Base-by-base conservation (phyloP, 129 eudicot species). In the Flaveria trinervia region DNA sequence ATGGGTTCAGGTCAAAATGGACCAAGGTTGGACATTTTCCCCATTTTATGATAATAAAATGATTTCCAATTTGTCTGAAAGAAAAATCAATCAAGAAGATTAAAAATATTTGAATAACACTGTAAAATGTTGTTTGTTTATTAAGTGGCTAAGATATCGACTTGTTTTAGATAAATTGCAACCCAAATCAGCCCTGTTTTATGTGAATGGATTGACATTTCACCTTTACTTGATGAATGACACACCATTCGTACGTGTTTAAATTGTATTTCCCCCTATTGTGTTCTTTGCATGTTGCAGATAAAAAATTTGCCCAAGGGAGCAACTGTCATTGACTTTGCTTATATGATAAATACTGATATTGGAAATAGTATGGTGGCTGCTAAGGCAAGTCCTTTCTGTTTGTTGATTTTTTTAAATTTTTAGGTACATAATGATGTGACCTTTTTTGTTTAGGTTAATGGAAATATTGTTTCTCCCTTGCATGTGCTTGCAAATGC, bases 321-420 rank as follows among this genome's bases (percentile, higher is more conserved):
- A 72, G 98, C 98, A 36, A 94, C 98, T 44, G 96, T 87, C 16
- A 76, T 94, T 36, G 98, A 94, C 87, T 94, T 91, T 80, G 98
- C 98, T 60, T 94, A 94, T 81, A 94, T 91, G 97, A 94, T 91
- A 71, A 88, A 89, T 85, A 91, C 94, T 64, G 98, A 94, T 72
- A 82, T 91, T 68, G 97, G 98, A 52, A 94, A 94, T 82, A 89
- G 85, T 78, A 94, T 94, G 98, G 97, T 91, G 81, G 98, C 98
- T 79, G 97, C 98, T 65, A 94, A 86, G 96, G 98, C 85, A 79
- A 26, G 84, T 82, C 72, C 5, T 57, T 74, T 77, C 55, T 45
- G 16, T 59, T 77, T 65, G 13, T 56, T 16, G 49, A 74, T 71
- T 61, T 51, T 65, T 39, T 73, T 4, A 26, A 7, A 11, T 22